Percentiles rank a stretch among this genome's conserved stretches.
Conservation (phyloP, 1,284 basidiomycete genomes). For the Rhodofomes roseus region DNA sequence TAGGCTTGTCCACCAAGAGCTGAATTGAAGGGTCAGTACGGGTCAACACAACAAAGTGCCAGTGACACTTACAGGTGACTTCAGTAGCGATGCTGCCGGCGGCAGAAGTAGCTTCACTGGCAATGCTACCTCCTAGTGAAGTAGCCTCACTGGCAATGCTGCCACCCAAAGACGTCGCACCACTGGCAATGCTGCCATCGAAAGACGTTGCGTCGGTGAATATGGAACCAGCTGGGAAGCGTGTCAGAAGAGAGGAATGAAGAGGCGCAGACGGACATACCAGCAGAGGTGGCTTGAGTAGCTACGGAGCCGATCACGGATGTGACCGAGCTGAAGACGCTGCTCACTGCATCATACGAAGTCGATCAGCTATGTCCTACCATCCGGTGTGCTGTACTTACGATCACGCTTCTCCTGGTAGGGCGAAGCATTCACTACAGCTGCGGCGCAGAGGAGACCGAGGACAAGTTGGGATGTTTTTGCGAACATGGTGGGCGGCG, state of each 20-base stretch:
- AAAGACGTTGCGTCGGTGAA: constrained; percentile 27
- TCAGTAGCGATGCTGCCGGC: constrained; percentile 33
- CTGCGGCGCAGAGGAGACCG: background rate
- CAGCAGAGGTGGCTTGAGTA: constrained; percentile 8
- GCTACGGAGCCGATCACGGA: constrained; percentile 26
- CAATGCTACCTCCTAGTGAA: constrained; percentile 12
- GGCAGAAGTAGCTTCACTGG: constrained; percentile 22
- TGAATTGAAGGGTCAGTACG: constrained; percentile 19
- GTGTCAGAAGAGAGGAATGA: background rate
- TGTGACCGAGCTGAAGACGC: constrained; percentile 25
- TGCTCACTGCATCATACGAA: constrained; percentile 17
- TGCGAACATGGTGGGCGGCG: background rate
- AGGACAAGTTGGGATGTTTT: background rate
- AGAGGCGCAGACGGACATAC: background rate
- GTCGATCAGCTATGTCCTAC: background rate
- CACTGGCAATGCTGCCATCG: constrained; percentile 15
- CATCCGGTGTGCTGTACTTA: background rate
- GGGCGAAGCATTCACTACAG: background rate
- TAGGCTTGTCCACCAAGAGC: constrained; percentile 38
- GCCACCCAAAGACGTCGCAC: constrained; percentile 19
- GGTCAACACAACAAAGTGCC: background rate
- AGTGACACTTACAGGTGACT: constrained; percentile 45
- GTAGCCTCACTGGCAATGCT: constrained; percentile 6
- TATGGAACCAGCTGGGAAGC: constrained; percentile 29
- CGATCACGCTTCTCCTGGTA: background rate